Evolutionary conservation across 257 asterid genomes (phyloP).

Genomic region (Linderniella brevidens): DNA sequence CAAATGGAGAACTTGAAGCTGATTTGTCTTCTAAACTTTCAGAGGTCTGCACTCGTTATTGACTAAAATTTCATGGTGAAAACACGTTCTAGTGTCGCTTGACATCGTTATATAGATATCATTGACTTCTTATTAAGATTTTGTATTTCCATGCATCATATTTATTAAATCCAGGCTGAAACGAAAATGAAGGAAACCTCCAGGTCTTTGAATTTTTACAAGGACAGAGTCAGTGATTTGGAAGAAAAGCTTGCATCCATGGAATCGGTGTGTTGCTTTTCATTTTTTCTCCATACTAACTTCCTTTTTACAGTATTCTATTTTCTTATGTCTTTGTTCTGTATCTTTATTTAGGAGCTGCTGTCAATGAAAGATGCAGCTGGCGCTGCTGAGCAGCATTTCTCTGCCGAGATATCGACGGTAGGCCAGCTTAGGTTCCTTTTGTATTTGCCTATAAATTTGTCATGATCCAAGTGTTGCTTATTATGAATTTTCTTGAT

Average conservation of each 20-base stretch:
- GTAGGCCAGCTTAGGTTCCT: slow-evolving; percentile 21
- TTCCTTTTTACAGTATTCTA: not conserved
- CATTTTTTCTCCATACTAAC: slow-evolving; percentile 1
- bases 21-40: slow-evolving; percentile 64
- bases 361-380: slow-evolving; percentile 55
- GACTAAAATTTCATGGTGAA: not conserved
- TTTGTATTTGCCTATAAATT: too few relatives aligned
- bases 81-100: not conserved
- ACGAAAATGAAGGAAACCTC: slow-evolving; percentile 38
- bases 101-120: not conserved
- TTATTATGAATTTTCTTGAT: too few relatives aligned
- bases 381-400: slow-evolving; percentile 52
- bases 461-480: too few relatives aligned
- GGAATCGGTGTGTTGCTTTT: slow-evolving; percentile 38
- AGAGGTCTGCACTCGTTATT: slow-evolving; percentile 31
- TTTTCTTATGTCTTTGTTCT: slow-evolving; percentile 2
- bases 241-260: slow-evolving; percentile 57
- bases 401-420: slow-evolving; percentile 61
- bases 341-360: slow-evolving; percentile 38
- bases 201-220: slow-evolving; percentile 36
- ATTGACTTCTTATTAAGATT: not conserved
- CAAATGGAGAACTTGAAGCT: slow-evolving; percentile 54
- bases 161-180: slow-evolving; percentile 34
- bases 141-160: slow-evolving; percentile 2
- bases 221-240: slow-evolving; percentile 58